Conservation (phyloP, 345 rosid genomes). For the Moricandia moricandioides region DNA sequence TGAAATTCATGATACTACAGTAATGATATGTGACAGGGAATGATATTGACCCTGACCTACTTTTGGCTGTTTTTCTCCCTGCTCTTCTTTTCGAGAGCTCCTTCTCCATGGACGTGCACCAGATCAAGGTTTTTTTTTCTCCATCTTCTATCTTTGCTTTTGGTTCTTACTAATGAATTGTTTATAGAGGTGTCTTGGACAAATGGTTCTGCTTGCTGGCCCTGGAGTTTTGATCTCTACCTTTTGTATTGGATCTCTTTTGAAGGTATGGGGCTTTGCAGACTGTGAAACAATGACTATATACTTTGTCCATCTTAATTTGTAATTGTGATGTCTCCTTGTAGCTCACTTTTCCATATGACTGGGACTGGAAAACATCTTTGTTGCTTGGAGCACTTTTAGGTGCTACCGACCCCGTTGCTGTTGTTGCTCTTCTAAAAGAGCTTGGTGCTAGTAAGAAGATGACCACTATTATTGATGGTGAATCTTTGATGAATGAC, state of each 20-base stretch:
- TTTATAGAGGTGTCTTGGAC: slow-evolving; percentile 71
- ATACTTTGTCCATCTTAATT: not conserved
- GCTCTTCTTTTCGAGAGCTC: slow-evolving; percentile 96
- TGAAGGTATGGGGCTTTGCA: slow-evolving; percentile 52
- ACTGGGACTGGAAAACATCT: slow-evolving; percentile 89
- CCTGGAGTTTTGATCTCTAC: slow-evolving; percentile 95
- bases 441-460: slow-evolving; percentile 97
- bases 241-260: slow-evolving; percentile 65
- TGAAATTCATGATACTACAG: no score
- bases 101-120: slow-evolving; percentile 89
- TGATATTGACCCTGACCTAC: slow-evolving; percentile 66
- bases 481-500: slow-evolving; percentile 97
- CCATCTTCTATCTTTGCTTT: not conserved
- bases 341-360: slow-evolving; percentile 83
- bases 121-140: slow-evolving; percentile 69
- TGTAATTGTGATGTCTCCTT: slow-evolving; percentile 10
- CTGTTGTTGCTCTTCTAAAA: slow-evolving; percentile 86
- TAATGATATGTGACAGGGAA: slow-evolving; percentile 41
- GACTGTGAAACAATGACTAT: not conserved
- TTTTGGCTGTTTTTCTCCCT: slow-evolving; percentile 92
- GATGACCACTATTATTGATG: slow-evolving; percentile 84
- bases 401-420: slow-evolving; percentile 97
- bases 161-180: not conserved
- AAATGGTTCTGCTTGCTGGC: slow-evolving; percentile 90
- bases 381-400: slow-evolving; percentile 91